A percentile compares a stretch with the other conserved stretches of the same genome.
Evolutionary conservation across 257 asterid genomes (phyloP).

Genomic region (Asclepias syriaca): DNA sequence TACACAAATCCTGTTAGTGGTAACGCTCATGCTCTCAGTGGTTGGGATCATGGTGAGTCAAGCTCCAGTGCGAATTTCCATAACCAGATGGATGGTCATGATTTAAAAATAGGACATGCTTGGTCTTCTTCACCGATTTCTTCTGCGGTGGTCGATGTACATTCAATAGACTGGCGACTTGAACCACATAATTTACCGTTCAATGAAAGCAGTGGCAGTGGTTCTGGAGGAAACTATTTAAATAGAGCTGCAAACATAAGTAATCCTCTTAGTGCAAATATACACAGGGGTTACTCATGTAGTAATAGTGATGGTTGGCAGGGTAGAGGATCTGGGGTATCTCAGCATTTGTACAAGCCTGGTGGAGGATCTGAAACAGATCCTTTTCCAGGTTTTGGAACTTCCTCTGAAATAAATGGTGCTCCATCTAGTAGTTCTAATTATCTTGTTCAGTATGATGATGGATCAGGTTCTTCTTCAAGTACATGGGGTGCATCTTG

Average conservation of each 20-base stretch:
- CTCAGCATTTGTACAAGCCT: conserved; percentile 32
- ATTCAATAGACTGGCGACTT: conserved; percentile 44
- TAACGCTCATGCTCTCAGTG: conserved; percentile 32
- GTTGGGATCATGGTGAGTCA: conserved; percentile 74
- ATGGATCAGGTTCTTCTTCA: conserved; percentile 48
- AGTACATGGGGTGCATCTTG: conserved; percentile 71
- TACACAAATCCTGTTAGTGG: conserved; percentile 25
- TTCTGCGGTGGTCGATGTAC: conserved; percentile 31
- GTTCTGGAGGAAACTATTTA: conserved; percentile 25
- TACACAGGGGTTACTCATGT: conserved; percentile 25
- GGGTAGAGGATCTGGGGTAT: conserved; percentile 23
- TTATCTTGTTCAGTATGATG: conserved; percentile 31
- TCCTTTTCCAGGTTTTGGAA: conserved; percentile 29
- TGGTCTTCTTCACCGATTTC: conserved; percentile 51
- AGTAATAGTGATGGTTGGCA: conserved; percentile 23
- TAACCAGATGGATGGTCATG: conserved; percentile 24
- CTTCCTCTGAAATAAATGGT: conserved; percentile 41
- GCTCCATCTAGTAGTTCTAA: conserved; percentile 42
- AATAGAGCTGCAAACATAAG: conserved; percentile 26
- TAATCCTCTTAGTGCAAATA: conserved; percentile 29
- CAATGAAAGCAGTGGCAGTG: conserved; percentile 19
- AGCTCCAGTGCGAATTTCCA: conserved; percentile 52
- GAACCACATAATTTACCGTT: conserved; percentile 31
- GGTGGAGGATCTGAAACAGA: conserved; percentile 36
- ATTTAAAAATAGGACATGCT: conserved; percentile 35